These are phyloP conservation scores for Chaetomiaceae sp. DNA, from an alignment of 2,329 filamentous ascomycete species.

Conservation along the genomic window DNA sequence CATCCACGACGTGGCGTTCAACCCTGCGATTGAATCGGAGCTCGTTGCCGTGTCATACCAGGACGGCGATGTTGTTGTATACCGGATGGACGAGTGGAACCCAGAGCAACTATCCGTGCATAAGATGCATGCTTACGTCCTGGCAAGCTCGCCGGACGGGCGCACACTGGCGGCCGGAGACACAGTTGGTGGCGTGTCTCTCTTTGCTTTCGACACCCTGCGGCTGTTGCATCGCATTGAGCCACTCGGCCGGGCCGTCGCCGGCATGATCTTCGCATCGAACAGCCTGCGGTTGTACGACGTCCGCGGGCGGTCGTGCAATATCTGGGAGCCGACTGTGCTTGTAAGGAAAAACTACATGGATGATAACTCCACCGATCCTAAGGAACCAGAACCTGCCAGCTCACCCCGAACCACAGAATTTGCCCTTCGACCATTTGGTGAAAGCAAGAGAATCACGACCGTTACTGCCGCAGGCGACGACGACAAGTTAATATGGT, in stretches of 20 bases:
- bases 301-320: conserved; percentile 10
- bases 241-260: neutral
- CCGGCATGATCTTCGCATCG: conserved; percentile 13
- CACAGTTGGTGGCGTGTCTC: conserved; percentile 17
- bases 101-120: neutral
- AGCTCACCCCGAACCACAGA: too few species aligned
- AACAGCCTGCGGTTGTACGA: conserved; percentile 14
- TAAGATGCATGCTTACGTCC: neutral
- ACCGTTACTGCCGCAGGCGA: neutral
- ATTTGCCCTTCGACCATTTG: neutral
- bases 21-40: conserved; percentile 2
- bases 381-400: too few species aligned
- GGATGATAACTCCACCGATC: neutral
- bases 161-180: conserved; percentile 19
- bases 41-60: conserved; percentile 14
- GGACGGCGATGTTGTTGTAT: conserved; percentile 8
- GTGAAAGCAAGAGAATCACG: neutral
- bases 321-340: conserved; percentile 13
- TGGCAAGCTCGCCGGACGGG: conserved; percentile 22
- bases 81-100: conserved; percentile 11
- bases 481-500: neutral
- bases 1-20: conserved; percentile 6
- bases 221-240: conserved; percentile 8
- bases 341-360: neutral
- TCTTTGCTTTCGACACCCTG: conserved; percentile 21